Conservation (phyloP, 2,329 filamentous ascomycete genomes). For the Ceratocystiopsis sp. region DNA sequence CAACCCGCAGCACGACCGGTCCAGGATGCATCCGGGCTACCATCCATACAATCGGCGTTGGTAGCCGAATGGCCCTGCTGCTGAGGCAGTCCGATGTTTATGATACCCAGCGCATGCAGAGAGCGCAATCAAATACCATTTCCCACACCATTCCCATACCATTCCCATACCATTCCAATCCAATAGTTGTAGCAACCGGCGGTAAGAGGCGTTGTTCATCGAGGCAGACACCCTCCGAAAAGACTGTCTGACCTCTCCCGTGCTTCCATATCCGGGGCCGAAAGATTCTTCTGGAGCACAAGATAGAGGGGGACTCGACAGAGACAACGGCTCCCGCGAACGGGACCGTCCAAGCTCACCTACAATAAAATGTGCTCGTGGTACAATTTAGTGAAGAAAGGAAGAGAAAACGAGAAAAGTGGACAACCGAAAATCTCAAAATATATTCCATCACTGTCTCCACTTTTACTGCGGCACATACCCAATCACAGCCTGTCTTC, state of each 20-base stretch:
- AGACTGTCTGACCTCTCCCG: constrained; percentile 29
- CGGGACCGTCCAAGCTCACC: constrained; percentile 39
- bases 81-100: no score
- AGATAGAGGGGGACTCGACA: constrained; percentile 57
- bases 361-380: constrained; percentile 54
- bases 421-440: constrained; percentile 7
- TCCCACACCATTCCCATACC: no score
- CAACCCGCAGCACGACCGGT: no score
- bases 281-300: constrained; percentile 44
- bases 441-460: neutral
- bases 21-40: no score
- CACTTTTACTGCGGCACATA: neutral
- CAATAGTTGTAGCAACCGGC: constrained; percentile 46
- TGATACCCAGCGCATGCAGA: neutral
- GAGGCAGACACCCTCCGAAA: constrained; percentile 22
- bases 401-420: constrained; percentile 17
- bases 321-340: constrained; percentile 14
- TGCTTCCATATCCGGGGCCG: constrained; percentile 57
- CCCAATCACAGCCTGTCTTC: constrained; percentile 6
- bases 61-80: no score
- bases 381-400: constrained; percentile 40
- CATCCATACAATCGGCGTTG: no score
- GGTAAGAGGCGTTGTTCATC: constrained; percentile 53
- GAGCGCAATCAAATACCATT: neutral
- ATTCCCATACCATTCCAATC: neutral